Evolutionary conservation across 2,329 filamentous ascomycete species (phyloP), one percentile per base, ranked within the genome.

Genomic region (Ceratocystis albifundus): DNA sequence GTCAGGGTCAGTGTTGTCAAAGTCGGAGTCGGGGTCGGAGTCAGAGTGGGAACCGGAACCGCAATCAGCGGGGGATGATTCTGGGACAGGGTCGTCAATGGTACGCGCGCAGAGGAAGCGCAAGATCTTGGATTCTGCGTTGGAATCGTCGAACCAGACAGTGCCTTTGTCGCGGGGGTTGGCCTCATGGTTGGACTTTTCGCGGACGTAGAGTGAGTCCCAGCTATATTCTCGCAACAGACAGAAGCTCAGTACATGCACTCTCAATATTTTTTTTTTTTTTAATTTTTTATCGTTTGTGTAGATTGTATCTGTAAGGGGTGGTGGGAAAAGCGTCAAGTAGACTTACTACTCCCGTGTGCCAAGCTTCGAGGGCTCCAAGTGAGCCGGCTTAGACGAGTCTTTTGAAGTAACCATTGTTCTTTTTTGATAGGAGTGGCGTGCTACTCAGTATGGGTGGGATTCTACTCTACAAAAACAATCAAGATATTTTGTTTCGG

Each of bases 61-160:
- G 5, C 30, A 32, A 6, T 7, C 4, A n/a, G 28, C 17, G 12
- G 20, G 10, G 30, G 12, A 30, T 15, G 12, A 10, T 7, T n/a
- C 59, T 8, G 32, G 65, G 22, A 66, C 61, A 17, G 46, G 55
- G 15, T 46, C 32, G 44, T 66, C 65, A 12, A 25, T 7, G 15
- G 62, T 41, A 4, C 64, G 62, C 8, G 64, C 41, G 30, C 64
- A 84, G 73, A 96, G 82, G 74, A 88, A 91, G 8, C 78, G 75
- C 28, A 96, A 76, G 68, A 96, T 85, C 73, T 92, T 92, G 69
- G 86, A 80, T 73, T 96, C 90, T 69, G 94, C 94, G 72, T 88
- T 85, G 41, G 90, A 89, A 77, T 97, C 94, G 74, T 91, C 88
- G 81, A 99, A 99, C 94, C 94, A 99, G 71, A 94, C 86, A 36